A percentile compares a stretch with the other conserved stretches of the same genome.
Conservation (phyloP, 2,329 filamentous ascomycete species). For the Lomentospora prolificans region DNA sequence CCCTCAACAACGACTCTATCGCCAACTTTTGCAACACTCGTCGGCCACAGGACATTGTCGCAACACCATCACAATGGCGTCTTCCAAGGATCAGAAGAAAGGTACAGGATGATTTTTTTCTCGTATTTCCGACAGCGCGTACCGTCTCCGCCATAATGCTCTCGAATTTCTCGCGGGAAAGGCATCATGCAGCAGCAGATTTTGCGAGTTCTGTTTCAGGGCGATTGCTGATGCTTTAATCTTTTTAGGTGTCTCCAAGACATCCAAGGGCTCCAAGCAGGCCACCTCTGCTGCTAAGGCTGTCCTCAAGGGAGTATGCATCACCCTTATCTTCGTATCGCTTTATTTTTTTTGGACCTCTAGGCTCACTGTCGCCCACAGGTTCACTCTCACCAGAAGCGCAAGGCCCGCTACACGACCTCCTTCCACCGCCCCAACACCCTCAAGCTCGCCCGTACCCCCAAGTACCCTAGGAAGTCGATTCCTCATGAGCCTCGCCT, state of each 20-base stretch:
- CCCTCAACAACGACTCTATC: conserved; percentile 8
- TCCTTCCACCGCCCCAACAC: conserved; percentile 98
- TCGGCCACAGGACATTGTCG: conserved; percentile 11
- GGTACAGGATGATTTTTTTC: conserved; percentile 29
- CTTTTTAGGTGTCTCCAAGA: conserved; percentile 34
- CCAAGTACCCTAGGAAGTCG: conserved; percentile 96
- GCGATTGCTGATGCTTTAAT: conserved; percentile 60
- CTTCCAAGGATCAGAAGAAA: conserved; percentile 33
- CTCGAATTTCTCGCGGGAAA: conserved; percentile 14
- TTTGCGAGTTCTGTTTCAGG: conserved; percentile 63
- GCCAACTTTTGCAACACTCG: conserved; percentile 8
- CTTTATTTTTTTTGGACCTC: background rate
- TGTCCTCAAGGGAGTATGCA: conserved; percentile 87
- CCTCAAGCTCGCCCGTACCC: conserved; percentile 76
- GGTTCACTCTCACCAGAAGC: conserved; percentile 65
- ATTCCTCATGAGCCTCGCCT: conserved; percentile 82
- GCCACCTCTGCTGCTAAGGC: conserved; percentile 92
- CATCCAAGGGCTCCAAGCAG: conserved; percentile 62
- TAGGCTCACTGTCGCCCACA: conserved; percentile 15
- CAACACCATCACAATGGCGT: conserved; percentile 24
- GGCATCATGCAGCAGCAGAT: conserved; percentile 63
- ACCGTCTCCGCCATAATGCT: conserved; percentile 11
- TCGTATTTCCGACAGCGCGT: background rate
- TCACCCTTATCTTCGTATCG: conserved; percentile 4
- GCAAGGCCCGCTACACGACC: conserved; percentile 85